Evolutionary conservation across 2,329 filamentous ascomycete genomes (phyloP), one percentile per base, ranked within the genome.

Genomic region (Fusarium algeriense): DNA sequence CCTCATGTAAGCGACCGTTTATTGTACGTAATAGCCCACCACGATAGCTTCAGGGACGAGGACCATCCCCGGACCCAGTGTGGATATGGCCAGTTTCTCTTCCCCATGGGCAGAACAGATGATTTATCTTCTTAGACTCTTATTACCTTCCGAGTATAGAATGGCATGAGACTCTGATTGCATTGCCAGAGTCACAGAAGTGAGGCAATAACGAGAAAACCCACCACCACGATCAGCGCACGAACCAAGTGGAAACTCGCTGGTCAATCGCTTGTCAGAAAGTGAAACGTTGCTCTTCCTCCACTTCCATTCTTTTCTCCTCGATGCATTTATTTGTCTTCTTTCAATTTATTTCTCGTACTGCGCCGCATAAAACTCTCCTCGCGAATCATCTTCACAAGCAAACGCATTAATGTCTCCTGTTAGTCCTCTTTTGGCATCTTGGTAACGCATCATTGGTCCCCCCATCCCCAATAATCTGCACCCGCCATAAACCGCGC

Each of bases 21-120:
- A 28, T 57, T 71, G 70, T 73, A 73, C 71, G 71, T 73, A 73
- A 73, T 66, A 58, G 34, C 30, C 58, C 50, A 49, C 49, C 35
- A 49, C 37, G 50, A 65, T 57, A 32, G 52, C 63, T 67, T 55
- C 69, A 57, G 50, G 67, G 69, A 49, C 64, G 53, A 28, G 28
- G 30, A 35, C 23, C 41, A 43, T 64, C 69, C 68, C 69, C 53
- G 41, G 69, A 63, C 64, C 63, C 57, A 57, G 28, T 48, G 64
- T 56, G 57, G 64, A 52, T 63, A 44, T 35, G 4, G 12, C 4
- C 14, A n/a, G n/a, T 35, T 13, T 32, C 43, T 34, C 19, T 53
- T 56, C 68, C 64, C 68, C 68, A 64, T 28, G 49, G 53, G 49
- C 17, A 56, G 12, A 15, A 37, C 10, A 30, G 12, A 41, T 5